Conservation (phyloP, 2,329 filamentous ascomycete species). For the Beauveria medogensis region DNA sequence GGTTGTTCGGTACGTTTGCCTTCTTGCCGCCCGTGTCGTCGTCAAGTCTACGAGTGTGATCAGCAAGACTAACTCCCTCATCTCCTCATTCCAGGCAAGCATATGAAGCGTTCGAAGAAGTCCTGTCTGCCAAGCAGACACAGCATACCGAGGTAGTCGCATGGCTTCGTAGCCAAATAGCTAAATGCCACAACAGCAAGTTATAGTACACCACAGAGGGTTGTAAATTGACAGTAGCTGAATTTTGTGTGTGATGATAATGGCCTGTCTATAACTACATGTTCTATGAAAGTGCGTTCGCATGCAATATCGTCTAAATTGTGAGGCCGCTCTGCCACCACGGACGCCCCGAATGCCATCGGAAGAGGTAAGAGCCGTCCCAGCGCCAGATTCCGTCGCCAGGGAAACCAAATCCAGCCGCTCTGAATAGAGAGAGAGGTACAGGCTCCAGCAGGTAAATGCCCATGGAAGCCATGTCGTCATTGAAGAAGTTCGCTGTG, state of each 20-base stretch:
- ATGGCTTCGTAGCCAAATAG: constrained; percentile 54
- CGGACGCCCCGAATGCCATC: constrained; percentile 48
- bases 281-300: background rate
- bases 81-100: constrained; percentile 46
- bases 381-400: constrained; percentile 63
- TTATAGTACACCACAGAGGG: background rate
- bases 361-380: constrained; percentile 42
- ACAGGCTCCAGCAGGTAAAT: constrained; percentile 77
- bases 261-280: background rate
- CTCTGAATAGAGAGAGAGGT: constrained; percentile 64
- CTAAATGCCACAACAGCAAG: constrained; percentile 21
- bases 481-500: constrained; percentile 57
- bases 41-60: background rate
- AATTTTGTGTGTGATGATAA: background rate
- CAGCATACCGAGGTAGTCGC: constrained; percentile 53
- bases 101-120: constrained; percentile 58
- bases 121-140: constrained; percentile 65
- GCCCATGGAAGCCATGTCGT: constrained; percentile 68
- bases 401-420: constrained; percentile 52
- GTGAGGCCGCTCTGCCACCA: constrained; percentile 49
- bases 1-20: constrained; percentile 49
- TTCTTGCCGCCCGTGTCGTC: background rate
- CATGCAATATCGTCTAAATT: constrained; percentile 16
- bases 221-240: no score
- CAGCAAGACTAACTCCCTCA: background rate